These are phyloP conservation scores for Medicago lupulina DNA, from an alignment of 306 rosid genomes.

Conservation along the genomic window DNA sequence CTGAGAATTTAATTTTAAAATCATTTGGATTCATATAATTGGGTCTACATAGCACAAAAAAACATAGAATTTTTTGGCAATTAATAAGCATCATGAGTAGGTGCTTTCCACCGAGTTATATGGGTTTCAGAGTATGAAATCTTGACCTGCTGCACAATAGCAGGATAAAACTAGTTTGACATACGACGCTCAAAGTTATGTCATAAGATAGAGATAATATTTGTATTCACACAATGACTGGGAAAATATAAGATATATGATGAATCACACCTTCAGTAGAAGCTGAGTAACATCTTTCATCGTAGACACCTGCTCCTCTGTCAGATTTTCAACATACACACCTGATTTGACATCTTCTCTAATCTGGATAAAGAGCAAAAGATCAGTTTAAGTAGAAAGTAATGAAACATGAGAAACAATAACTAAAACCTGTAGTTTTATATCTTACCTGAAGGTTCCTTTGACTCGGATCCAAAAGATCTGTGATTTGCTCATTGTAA, in stretches of 20 bases:
- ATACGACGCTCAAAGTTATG: slow-evolving; percentile 11
- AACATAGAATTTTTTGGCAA: slow-evolving; percentile 33
- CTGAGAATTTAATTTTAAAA: slow-evolving; percentile 3
- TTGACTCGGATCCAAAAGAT: slow-evolving; percentile 87
- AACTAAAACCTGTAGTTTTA: slow-evolving; percentile 17
- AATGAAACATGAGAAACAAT: slow-evolving; percentile 14
- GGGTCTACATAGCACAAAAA: slow-evolving; percentile 25
- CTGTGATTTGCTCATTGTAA: slow-evolving; percentile 98
- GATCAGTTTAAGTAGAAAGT: slow-evolving; percentile 23
- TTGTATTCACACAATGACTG: slow-evolving; percentile 22
- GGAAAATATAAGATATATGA: slow-evolving; percentile 8
- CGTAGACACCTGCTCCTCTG: slow-evolving; percentile 75
- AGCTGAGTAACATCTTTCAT: slow-evolving; percentile 81
- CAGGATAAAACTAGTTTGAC: slow-evolving; percentile 1
- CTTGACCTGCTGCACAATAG: background rate
- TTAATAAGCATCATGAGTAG: slow-evolving; percentile 2
- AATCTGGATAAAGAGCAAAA: slow-evolving; percentile 62
- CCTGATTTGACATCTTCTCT: slow-evolving; percentile 99
- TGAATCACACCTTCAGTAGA: slow-evolving; percentile 72
- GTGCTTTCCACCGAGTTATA: background rate
- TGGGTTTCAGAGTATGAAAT: slow-evolving; percentile 17
- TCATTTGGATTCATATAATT: background rate
- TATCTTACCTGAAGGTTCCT: slow-evolving; percentile 76
- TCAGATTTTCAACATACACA: slow-evolving; percentile 94
- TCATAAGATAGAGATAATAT: slow-evolving; percentile 23